These are phyloP conservation scores for Trichosporon ovoides DNA, from an alignment of 1,284 basidiomycete species.

Conservation along the genomic window DNA sequence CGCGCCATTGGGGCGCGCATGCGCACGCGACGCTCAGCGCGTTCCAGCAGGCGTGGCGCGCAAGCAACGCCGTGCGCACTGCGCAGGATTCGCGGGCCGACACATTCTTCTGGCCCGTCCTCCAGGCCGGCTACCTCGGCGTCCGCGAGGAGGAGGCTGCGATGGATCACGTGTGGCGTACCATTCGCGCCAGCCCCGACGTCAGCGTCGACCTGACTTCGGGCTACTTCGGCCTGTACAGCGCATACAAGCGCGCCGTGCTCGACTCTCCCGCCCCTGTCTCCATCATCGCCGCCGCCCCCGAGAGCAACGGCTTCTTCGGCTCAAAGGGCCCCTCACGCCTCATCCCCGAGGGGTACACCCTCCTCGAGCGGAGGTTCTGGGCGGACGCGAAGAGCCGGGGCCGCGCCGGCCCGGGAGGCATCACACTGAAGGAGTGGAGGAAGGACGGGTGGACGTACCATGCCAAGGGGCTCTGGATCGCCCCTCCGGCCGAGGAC, in stretches of 20 bases:
- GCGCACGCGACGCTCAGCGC: constrained; percentile 44
- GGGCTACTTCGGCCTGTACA: constrained; percentile 88
- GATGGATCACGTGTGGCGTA: constrained; percentile 51
- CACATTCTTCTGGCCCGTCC: constrained; percentile 67
- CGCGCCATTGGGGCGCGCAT: constrained; percentile 37
- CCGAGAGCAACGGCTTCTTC: constrained; percentile 90
- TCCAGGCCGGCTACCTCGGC: constrained; percentile 78
- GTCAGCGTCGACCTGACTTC: constrained; percentile 66
- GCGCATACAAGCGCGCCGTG: constrained; percentile 71
- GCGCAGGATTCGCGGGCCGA: constrained; percentile 46
- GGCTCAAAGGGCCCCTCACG: constrained; percentile 82
- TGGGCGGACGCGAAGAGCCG: constrained; percentile 61
- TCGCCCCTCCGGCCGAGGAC: constrained; percentile 24
- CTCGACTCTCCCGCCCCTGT: constrained; percentile 59
- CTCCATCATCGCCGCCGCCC: constrained; percentile 66
- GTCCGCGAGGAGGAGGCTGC: constrained; percentile 73
- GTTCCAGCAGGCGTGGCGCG: constrained; percentile 46
- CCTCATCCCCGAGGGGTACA: constrained; percentile 93
- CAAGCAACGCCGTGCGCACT: constrained; percentile 32
- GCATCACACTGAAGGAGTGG: constrained; percentile 77
- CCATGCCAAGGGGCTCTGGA: constrained; percentile 75
- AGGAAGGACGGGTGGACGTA: constrained; percentile 91
- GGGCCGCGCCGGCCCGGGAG: constrained; percentile 52
- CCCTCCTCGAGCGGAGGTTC: constrained; percentile 76
- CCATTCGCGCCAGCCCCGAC: constrained; percentile 19